Base-by-base conservation (phyloP, 2,329 filamentous ascomycete genomes). In the Aspergillus aculeatus region DNA sequence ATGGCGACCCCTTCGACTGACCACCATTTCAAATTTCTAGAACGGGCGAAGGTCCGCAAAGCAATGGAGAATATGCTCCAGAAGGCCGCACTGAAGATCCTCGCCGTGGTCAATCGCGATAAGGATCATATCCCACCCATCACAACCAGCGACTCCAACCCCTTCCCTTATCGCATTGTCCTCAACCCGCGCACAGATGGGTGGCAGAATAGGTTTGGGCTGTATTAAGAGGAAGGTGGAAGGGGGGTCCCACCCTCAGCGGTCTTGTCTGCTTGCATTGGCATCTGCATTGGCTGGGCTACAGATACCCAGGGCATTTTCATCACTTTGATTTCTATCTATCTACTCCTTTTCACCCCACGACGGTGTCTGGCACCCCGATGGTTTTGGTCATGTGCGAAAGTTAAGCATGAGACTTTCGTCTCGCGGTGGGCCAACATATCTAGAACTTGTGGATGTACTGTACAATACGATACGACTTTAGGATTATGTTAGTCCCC, bases 121-220 rank as follows among this genome's bases (percentile, higher is more conserved):
- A 96, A 96, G 75, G 91, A 96, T 71, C 95, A 98, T 76, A 98
- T 99, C 66, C 95, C 95, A 1, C 95, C 94, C 54, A 98, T 98
- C 69, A 97, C 92, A 9, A 95, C 92, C 23, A 92, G 88, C 72
- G 91, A 94, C 63, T 82, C 90, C 51, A 98, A 98, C 74, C 94
- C 95, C 0, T 99, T 98, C 71, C 94, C 94, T 0, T 98, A 96
- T 77, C 89, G 93, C 75, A 96, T 98, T 72, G 85, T 89, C 62
- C 86, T 98, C 60, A 95, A 96, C 72, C 91, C 91, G 59, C 91
- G 91, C 70, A 84, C 88, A 61, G 88, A 90, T 63, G 84, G 88
- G 54, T 94, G 92, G 91, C 86, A 90, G 52, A 85, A 88, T 58
- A 84, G 90, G 44, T 92, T 94, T 78, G 89, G 91, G 26, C 86